Base-by-base conservation (phyloP, 225 moss, liverwort and hornwort species). In the Physcomitrellopsis africana region DNA sequence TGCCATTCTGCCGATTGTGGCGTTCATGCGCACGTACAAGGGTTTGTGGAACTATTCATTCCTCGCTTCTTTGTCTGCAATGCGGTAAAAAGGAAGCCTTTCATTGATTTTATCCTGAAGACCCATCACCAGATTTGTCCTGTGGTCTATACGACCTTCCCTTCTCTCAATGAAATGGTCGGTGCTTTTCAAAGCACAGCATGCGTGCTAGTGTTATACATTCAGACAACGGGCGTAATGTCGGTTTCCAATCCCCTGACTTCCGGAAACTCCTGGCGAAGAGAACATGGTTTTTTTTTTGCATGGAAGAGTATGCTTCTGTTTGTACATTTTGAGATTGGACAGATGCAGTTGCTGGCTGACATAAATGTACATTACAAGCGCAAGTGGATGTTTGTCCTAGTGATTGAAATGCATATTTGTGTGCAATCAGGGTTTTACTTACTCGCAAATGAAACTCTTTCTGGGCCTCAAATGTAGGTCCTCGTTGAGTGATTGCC, bases 1-100 rank as follows among this genome's bases (percentile, higher is more conserved):
- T 75, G 60, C 11, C 52, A 24, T 69, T 58, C 48, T 58, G 72
- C 54, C 60, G 62, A 49, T 56, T 66, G 27, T 44, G 80, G 15
- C 65, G 65, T 63, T 46, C 61, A 60, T 72, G 26, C 60, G 55
- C 64, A 23, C 68, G 62, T 16, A 69, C 27, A 53, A 78, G 77
- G 64, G 69, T 82, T 74, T 53, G 69, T 29, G 74, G 59, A 51
- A 24, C 46, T 53, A 9, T 56, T 58, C 69, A 17, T 69, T 51
- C 3, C 22, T 16, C 56, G 47, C 68, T 56, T 60, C 52, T 43
- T 57, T 52, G 49, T 51, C 29, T 58, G 48, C 43, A 55, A 55
- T 55, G 54, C 5, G 54, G 11, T 13, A 3, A 55, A 17, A 8
- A 20, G 54, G 19, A 55, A 60, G 2, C 24, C 24, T 24, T 24